Percentiles rank a stretch among this genome's conserved stretches.
Conservation (phyloP, 495 filamentous ascomycete genomes). For the Apiosordaria backusii region DNA sequence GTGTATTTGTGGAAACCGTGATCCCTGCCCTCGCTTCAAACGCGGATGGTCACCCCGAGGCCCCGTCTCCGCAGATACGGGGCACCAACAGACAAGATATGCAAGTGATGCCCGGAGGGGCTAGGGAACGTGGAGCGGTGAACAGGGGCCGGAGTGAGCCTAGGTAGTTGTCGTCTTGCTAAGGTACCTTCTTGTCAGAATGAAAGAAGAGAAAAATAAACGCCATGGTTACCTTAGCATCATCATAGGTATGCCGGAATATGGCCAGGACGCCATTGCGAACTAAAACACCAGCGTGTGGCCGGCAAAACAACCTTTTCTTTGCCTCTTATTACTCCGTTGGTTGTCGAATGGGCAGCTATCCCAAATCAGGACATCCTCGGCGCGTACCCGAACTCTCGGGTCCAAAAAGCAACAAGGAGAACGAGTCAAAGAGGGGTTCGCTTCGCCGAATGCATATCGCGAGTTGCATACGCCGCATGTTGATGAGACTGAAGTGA, state of each 20-base stretch:
- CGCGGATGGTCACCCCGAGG: not conserved
- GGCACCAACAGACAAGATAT: not conserved
- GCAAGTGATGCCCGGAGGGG: not conserved
- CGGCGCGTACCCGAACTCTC: not conserved
- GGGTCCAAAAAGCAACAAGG: not conserved
- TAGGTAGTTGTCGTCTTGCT: not conserved
- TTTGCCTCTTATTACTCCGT: too few relatives aligned
- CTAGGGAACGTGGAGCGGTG: constrained; percentile 1
- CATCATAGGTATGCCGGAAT: not conserved
- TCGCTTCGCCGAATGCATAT: not conserved
- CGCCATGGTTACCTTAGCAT: not conserved
- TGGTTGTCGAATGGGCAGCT: not conserved
- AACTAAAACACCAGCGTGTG: too few relatives aligned
- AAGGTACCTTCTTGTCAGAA: not conserved
- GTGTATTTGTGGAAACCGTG: not conserved
- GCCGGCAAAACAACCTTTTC: not conserved
- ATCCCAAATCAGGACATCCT: not conserved
- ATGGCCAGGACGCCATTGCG: too few relatives aligned
- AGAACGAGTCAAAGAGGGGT: not conserved
- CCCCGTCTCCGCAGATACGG: not conserved
- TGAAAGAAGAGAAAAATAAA: too few relatives aligned
- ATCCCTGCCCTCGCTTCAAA: not conserved
- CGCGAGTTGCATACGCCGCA: not conserved
- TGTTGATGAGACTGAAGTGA: not conserved
- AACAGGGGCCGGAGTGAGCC: not conserved